Percentiles rank a stretch among this genome's conserved stretches.
Evolutionary conservation across 2,329 filamentous ascomycete species (phyloP).

Genomic region (Colletotrichum lentis): DNA sequence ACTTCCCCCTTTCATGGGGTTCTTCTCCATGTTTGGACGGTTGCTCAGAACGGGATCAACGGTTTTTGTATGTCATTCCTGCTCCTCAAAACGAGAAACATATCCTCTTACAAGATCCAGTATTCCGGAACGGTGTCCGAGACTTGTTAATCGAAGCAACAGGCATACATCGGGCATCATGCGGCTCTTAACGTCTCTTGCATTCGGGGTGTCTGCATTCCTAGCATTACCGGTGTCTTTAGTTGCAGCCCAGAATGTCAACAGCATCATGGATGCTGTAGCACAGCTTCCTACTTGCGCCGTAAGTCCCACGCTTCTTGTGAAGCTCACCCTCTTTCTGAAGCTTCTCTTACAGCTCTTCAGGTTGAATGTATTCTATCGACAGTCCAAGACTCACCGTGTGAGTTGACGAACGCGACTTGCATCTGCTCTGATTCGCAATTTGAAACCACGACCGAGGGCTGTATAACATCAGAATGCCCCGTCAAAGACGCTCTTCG

Average conservation of each 20-base stretch:
- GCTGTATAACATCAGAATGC: conserved; percentile 25
- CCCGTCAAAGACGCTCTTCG: conserved; percentile 27
- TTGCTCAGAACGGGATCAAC: conserved; percentile 10
- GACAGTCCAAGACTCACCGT: conserved; percentile 16
- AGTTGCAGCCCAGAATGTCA: conserved; percentile 20
- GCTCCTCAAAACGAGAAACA: conserved; percentile 6
- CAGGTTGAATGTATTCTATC: conserved; percentile 27
- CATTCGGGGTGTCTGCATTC: conserved; percentile 11
- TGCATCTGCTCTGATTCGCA: conserved; percentile 29
- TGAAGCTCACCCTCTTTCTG: background rate
- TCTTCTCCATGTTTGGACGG: background rate
- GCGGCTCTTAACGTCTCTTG: conserved; percentile 10
- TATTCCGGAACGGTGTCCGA: background rate
- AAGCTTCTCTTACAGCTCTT: background rate
- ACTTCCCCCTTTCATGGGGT: background rate
- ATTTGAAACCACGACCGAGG: conserved; percentile 22
- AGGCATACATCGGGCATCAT: conserved; percentile 6
- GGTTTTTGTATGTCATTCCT: background rate
- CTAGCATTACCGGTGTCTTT: conserved; percentile 3
- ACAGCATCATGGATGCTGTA: conserved; percentile 29
- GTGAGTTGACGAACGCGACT: conserved; percentile 16
- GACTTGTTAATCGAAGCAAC: background rate
- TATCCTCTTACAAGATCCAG: background rate
- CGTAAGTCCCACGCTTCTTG: conserved; percentile 35
- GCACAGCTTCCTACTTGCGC: conserved; percentile 44